Percentiles rank a stretch among this genome's conserved stretches.
phyloP scores from a whole-genome alignment of 768 basidiomycete genomes.

The Termitomyces sp. region DNA sequence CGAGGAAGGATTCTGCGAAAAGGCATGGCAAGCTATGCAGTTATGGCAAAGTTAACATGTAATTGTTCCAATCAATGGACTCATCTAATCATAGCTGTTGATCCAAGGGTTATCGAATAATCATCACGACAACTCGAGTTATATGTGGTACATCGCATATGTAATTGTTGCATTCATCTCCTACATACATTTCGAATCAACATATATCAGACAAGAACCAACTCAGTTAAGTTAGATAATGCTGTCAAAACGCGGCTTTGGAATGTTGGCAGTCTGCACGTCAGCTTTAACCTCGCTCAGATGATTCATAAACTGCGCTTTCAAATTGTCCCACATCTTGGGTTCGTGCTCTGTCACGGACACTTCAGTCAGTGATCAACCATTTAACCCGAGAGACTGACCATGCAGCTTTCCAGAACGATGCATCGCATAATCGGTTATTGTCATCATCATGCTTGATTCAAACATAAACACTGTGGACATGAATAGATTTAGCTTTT shows the following conservation, averaged over 20 bases:
- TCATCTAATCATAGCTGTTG: background rate
- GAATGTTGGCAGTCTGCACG: constrained; percentile 36
- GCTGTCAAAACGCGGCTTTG: background rate
- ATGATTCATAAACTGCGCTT: constrained; percentile 53
- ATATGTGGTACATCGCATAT: background rate
- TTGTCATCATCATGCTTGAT: constrained; percentile 54
- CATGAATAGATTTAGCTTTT: background rate
- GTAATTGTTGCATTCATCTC: background rate
- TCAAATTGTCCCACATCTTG: constrained; percentile 62
- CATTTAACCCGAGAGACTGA: constrained; percentile 17
- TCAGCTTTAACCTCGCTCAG: constrained; percentile 50
- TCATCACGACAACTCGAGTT: too few relatives aligned
- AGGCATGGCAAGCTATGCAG: constrained; percentile 6
- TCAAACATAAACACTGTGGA: constrained; percentile 58
- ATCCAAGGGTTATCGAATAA: background rate
- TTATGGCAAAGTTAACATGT: background rate
- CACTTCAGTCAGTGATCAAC: background rate
- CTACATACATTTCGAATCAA: background rate
- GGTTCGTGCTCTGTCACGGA: constrained; percentile 21
- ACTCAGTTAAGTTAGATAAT: background rate
- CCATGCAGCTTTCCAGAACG: constrained; percentile 55
- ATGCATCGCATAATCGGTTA: constrained; percentile 62
- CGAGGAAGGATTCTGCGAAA: constrained; percentile 14
- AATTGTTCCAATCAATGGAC: background rate
- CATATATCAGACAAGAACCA: background rate